Evolutionary conservation across 495 filamentous ascomycete species (phyloP), one percentile per base, ranked within the genome.

Genomic region (Pyrenula aspistea): DNA sequence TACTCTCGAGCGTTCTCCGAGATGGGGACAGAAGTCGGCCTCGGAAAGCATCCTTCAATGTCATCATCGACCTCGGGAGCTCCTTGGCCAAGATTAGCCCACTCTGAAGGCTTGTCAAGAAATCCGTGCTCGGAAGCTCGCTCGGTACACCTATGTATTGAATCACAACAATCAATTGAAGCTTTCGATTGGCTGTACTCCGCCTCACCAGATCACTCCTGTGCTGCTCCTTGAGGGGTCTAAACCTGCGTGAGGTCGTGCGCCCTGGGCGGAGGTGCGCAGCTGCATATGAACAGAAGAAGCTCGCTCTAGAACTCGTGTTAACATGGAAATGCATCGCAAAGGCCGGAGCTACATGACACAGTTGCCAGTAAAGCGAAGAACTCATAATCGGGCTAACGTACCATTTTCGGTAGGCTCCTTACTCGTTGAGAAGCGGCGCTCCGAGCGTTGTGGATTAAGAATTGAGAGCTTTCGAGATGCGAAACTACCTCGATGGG

Each of bases 51-150:
- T 51, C 91, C 87, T 61, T 83, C 81, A 65, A 97, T 95, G 58
- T 91, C 89, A 56, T 96, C 91, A 57, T 95, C 91, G 57, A 91
- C 91, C 68, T 97, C 89, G 10, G 92, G 92, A 51, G 92, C 92
- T 60, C 92, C 92, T 71, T 97, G 92, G 52, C 92, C 92, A 24
- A 97, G 77, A 62, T 97, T 97, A 42, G 91, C 90, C 92, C 92
- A 97, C 55, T 73, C 70, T 1, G 82, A 76, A 25, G 91, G 92
- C 57, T 92, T 77, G 1, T 97, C 91, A 47, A 82, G 68, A 73
- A 85, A 94, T 61, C 89, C 88, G 71, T 87, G 80, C 63, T 91
- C 87, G 60, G 77, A 78, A 24, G 88, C 88, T 54, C 84, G 81
- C 65, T 93, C 88, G 23, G 87, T 91, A 62, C 31, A 42, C 31